Evolutionary conservation across 345 rosid genomes (phyloP).

Genomic region (Kernera saxatilis): DNA sequence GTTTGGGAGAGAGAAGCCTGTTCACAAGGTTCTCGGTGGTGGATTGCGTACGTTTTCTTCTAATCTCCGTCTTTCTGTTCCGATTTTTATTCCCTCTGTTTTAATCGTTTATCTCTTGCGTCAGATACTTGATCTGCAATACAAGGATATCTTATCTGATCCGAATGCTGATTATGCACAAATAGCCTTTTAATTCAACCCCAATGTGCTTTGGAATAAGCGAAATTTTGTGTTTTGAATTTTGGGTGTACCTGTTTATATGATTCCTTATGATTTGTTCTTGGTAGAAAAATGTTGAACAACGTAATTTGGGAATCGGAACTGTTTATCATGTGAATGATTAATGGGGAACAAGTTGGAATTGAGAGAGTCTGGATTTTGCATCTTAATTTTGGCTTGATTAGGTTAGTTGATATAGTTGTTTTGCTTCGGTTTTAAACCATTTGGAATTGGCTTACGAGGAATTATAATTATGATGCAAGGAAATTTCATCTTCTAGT

Average conservation of each 20-base stretch:
- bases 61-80: neutral
- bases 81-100: neutral
- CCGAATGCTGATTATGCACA: neutral
- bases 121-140: constrained; percentile 1
- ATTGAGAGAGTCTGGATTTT: neutral
- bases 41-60: constrained; percentile 57
- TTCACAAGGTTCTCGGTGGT: constrained; percentile 75
- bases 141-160: neutral
- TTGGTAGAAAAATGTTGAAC: neutral
- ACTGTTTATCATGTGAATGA: neutral
- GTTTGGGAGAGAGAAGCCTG: constrained; percentile 75
- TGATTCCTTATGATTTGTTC: neutral
- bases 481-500: neutral
- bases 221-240: neutral
- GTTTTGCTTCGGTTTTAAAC: neutral
- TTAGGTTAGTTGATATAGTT: neutral
- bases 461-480: neutral
- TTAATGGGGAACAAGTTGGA: neutral
- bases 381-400: neutral
- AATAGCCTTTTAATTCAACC: neutral
- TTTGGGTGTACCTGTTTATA: neutral
- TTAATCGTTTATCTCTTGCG: neutral
- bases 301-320: neutral
- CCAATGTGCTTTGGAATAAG: neutral
- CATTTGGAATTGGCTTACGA: neutral